Evolutionary conservation across 225 moss, liverwort and hornwort species (phyloP).

Genomic region (Thuidium tamariscinum): DNA sequence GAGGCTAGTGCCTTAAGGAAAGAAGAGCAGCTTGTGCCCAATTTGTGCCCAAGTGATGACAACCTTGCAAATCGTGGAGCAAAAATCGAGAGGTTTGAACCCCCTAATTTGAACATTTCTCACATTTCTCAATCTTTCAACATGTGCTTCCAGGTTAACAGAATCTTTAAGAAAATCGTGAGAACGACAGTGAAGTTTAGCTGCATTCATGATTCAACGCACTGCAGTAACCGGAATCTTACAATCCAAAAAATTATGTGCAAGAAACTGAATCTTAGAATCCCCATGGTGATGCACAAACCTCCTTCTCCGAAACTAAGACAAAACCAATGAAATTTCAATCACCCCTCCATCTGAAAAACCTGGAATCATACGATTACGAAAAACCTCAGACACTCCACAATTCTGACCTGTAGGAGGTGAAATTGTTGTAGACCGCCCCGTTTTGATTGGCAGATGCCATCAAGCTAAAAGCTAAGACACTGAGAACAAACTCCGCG

Average conservation of each 20-base stretch:
- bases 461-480: slow-evolving; percentile 40
- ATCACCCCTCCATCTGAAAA: background rate
- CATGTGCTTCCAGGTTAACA: background rate
- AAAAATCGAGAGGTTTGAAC: background rate
- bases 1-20: background rate
- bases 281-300: background rate
- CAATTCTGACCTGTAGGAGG: slow-evolving; percentile 31
- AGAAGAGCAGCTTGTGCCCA: background rate
- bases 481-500: slow-evolving; percentile 17
- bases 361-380: background rate
- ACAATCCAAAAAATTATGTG: background rate
- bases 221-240: background rate
- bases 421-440: slow-evolving; percentile 32
- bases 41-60: background rate
- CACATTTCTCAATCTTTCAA: background rate
- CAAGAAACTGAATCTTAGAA: background rate
- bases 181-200: background rate
- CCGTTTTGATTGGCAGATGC: slow-evolving; percentile 32
- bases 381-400: background rate
- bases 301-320: background rate
- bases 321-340: background rate
- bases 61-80: background rate
- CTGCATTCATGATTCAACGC: background rate
- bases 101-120: background rate
- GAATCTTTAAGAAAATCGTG: background rate